Base-by-base conservation (phyloP, 2,329 filamentous ascomycete species). In the Colletotrichum theobromicola region DNA sequence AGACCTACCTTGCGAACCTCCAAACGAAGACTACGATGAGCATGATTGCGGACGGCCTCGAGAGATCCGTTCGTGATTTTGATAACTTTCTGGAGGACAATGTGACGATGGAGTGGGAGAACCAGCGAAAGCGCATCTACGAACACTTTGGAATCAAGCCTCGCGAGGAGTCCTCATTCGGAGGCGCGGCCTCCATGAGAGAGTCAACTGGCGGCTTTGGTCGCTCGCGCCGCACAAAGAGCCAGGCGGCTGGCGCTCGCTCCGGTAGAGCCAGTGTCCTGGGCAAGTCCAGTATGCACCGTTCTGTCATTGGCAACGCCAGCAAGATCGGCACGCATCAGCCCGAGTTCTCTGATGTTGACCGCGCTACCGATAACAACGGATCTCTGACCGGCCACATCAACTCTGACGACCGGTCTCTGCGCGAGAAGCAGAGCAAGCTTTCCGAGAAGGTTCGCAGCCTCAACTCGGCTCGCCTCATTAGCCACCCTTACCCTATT, bases 1-100 rank as follows among this genome's bases (percentile, higher is more conserved):
- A 94, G 82, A 92, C 93, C 66, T 98, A 98, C 81, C 90, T 98
- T 66, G 91, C 94, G 69, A 95, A 95, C 79, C 88, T 98, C 75
- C 95, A 98, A 84, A 94, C 94, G 62, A 96, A 97, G 85, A 97
- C 95, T 21, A 97, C 96, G 5, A 88, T 98, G 72, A 95, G 94
- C 80, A 96, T 98, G 91, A 96, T 98, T 79, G 91, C 94, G 37
- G 95, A 98, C 82, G 95, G 95, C n/a, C 88, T 98, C 75, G 93
- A 96, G 80, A 92, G 96, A 80, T 97, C 96, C 5, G 93, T 96
- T 75, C 92, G 93, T 70, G 97, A 98, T 81, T 98, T 99, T 82
- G 96, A 99, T 82, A 90, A 91, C 75, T 98, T 98, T 82, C 88
- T 99, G 70, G 96, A 98, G 82, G 96, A 98, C 79, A 97, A 98